Percentiles rank a stretch among this genome's conserved stretches.
Evolutionary conservation across 495 filamentous ascomycete species (phyloP).

Genomic region (Lophiotrema nucula): DNA sequence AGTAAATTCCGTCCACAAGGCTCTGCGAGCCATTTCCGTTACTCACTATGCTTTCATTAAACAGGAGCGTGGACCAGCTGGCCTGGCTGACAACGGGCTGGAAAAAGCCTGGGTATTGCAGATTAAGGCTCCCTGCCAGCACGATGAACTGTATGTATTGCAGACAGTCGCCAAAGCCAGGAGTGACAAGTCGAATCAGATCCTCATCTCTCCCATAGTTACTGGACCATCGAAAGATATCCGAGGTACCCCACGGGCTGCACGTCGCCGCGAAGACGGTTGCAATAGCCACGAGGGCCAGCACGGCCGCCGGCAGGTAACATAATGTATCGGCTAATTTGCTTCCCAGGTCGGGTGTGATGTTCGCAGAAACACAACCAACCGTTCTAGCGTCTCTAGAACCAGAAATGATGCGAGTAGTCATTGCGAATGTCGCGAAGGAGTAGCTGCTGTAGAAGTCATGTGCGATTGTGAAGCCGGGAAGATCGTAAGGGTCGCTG

Average conservation of each 20-base stretch:
- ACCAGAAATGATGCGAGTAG: constrained; percentile 71
- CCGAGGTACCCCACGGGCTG: constrained; percentile 89
- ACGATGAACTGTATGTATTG: constrained; percentile 96
- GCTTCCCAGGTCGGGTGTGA: constrained; percentile 77
- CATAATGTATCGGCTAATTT: constrained; percentile 64
- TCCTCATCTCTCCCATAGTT: constrained; percentile 96
- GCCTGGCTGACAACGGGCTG: constrained; percentile 85
- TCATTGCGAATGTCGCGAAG: constrained; percentile 75
- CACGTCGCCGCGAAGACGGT: constrained; percentile 79
- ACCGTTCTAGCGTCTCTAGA: constrained; percentile 59
- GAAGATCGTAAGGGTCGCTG: constrained; percentile 55
- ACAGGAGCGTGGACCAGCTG: constrained; percentile 86
- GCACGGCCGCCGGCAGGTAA: constrained; percentile 74
- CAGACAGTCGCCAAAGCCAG: constrained; percentile 93
- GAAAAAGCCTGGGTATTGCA: constrained; percentile 92
- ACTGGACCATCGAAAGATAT: constrained; percentile 89
- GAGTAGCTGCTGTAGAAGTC: constrained; percentile 77
- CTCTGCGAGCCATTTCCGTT: constrained; percentile 60
- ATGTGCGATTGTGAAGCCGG: constrained; percentile 71
- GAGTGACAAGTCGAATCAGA: constrained; percentile 86
- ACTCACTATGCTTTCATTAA: constrained; percentile 85
- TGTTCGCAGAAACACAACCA: constrained; percentile 73
- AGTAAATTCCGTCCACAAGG: constrained; percentile 82
- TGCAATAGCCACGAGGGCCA: constrained; percentile 76
- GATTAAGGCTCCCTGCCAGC: constrained; percentile 76